Percentiles rank a stretch among this genome's conserved stretches.
phyloP scores from a whole-genome alignment of 2,329 filamentous ascomycete genomes.

The Sarocladium kiliense region DNA sequence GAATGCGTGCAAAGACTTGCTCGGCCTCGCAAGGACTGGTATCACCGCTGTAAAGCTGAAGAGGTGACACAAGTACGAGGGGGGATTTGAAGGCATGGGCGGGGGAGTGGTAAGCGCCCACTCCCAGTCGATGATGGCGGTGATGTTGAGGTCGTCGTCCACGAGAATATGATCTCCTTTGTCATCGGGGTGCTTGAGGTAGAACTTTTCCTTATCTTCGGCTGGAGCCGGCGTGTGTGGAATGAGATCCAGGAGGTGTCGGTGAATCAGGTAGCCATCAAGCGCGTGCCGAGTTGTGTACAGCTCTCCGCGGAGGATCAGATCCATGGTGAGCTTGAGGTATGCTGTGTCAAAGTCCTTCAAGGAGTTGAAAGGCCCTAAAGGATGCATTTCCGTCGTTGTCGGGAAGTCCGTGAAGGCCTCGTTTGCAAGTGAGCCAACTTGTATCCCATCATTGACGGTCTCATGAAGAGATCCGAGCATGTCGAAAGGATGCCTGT shows the following conservation, averaged over 20 bases:
- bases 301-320: slow-evolving; percentile 30
- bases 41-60: slow-evolving; percentile 33
- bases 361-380: slow-evolving; percentile 29
- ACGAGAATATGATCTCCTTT: slow-evolving; percentile 44
- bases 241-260: slow-evolving; percentile 34
- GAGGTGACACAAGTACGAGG: slow-evolving; percentile 31
- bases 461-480: slow-evolving; percentile 29
- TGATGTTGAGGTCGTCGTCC: slow-evolving; percentile 39
- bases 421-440: slow-evolving; percentile 32
- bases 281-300: slow-evolving; percentile 24
- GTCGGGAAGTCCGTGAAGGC: slow-evolving; percentile 26
- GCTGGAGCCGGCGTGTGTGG: slow-evolving; percentile 17
- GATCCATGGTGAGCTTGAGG: slow-evolving; percentile 29
- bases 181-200: slow-evolving; percentile 35
- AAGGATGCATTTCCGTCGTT: slow-evolving; percentile 20
- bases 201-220: slow-evolving; percentile 28
- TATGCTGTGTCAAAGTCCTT: slow-evolving; percentile 29
- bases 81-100: slow-evolving; percentile 37
- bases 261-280: slow-evolving; percentile 35
- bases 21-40: slow-evolving; percentile 33
- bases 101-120: slow-evolving; percentile 29
- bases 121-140: slow-evolving; percentile 42
- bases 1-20: slow-evolving; percentile 25
- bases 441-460: slow-evolving; percentile 14
- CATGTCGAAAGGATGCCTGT: slow-evolving; percentile 27